phyloP scores from a whole-genome alignment of 208 protist species.

The Strigomonas culicis region DNA sequence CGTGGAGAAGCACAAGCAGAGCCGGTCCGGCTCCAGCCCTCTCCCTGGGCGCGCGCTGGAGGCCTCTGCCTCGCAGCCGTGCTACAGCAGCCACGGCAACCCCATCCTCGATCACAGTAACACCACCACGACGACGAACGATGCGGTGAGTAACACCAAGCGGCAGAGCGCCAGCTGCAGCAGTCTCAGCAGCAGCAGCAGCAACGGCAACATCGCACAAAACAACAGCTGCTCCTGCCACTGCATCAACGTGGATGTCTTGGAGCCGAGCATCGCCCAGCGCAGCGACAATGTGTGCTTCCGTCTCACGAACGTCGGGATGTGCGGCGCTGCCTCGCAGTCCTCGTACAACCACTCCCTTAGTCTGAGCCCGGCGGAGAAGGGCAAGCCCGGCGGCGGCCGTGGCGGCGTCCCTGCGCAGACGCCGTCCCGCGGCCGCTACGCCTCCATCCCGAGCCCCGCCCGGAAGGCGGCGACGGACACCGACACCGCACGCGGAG shows the following conservation, averaged over 20 bases:
- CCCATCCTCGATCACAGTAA: no score
- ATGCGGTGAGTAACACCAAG: no score
- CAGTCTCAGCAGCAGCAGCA: slow-evolving; percentile 58
- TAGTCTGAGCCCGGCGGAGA: slow-evolving; percentile 11
- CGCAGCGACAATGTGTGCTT: no score
- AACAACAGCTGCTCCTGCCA: slow-evolving; percentile 27
- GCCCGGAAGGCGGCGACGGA: slow-evolving; percentile 26
- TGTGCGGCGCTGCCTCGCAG: background rate
- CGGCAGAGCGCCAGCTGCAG: no score
- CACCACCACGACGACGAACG: no score
- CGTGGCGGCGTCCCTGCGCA: slow-evolving; percentile 58
- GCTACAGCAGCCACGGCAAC: no score
- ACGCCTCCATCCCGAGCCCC: slow-evolving; percentile 57
- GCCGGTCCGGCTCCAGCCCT: no score
- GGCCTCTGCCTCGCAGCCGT: no score
- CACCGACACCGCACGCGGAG: slow-evolving; percentile 30
- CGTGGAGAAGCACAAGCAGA: no score
- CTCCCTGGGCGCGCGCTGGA: no score
- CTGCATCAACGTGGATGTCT: slow-evolving; percentile 25
- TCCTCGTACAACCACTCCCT: slow-evolving; percentile 66
- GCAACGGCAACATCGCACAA: slow-evolving; percentile 63
- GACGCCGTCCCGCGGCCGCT: slow-evolving; percentile 37
- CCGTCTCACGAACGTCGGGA: no score
- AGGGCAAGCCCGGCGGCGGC: slow-evolving; percentile 5
- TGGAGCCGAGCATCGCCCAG: slow-evolving; percentile 42